Conservation (phyloP, 2,329 filamentous ascomycete species). For the Ramularia collo-cygni region DNA sequence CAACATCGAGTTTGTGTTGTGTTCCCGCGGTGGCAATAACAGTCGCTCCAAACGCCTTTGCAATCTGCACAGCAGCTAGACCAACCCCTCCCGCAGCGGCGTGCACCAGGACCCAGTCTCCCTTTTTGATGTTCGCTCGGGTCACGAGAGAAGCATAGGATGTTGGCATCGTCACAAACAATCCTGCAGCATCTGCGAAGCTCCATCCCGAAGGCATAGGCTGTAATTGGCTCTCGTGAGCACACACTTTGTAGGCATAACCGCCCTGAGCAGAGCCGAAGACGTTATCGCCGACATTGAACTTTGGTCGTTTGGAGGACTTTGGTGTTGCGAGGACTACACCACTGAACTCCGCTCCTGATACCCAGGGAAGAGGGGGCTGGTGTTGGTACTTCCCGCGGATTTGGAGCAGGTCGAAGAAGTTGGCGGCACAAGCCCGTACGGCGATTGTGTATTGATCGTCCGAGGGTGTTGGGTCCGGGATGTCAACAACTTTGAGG, state of each 20-base stretch:
- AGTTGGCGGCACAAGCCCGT: conserved; percentile 83
- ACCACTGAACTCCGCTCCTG: conserved; percentile 82
- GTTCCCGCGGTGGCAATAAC: conserved; percentile 91
- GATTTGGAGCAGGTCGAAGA: conserved; percentile 95
- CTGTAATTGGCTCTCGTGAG: conserved; percentile 59
- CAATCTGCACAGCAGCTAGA: conserved; percentile 84
- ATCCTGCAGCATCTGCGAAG: conserved; percentile 74
- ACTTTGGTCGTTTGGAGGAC: conserved; percentile 46
- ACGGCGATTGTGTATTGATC: conserved; percentile 82
- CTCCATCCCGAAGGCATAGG: conserved; percentile 76
- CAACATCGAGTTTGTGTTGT: conserved; percentile 70
- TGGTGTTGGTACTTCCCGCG: conserved; percentile 94
- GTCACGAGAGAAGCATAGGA: conserved; percentile 77
- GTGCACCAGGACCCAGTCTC: conserved; percentile 84
- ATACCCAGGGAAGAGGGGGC: conserved; percentile 79
- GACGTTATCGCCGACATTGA: conserved; percentile 70
- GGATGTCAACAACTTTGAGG: conserved; percentile 66
- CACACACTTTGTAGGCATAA: conserved; percentile 70
- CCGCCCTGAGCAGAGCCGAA: conserved; percentile 84
- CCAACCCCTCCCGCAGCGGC: conserved; percentile 90
- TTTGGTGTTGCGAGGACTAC: conserved; percentile 60
- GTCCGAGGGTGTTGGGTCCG: conserved; percentile 63
- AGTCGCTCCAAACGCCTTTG: conserved; percentile 82
- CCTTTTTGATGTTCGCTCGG: conserved; percentile 65
- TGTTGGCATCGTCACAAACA: conserved; percentile 90